Evolutionary conservation across 805 yeast genomes (phyloP).

Genomic region (Wickerhamiella cacticola): DNA sequence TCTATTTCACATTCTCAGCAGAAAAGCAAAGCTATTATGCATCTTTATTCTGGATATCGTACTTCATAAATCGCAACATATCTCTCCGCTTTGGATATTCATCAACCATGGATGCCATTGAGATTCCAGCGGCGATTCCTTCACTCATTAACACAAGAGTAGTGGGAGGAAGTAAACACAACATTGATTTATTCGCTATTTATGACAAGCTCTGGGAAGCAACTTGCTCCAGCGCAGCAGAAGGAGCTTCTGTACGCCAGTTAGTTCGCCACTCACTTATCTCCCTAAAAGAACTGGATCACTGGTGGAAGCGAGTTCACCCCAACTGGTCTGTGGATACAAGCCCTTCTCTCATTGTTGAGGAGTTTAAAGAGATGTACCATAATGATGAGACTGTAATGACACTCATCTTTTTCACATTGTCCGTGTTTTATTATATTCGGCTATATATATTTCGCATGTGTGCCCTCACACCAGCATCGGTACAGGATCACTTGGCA

Average conservation of each 20-base stretch:
- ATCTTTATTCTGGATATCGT: conserved; percentile 4
- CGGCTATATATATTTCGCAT: background rate
- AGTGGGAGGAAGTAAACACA: background rate
- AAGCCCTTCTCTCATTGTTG: background rate
- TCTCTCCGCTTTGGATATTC: background rate
- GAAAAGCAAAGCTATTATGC: background rate
- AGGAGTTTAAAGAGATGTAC: conserved; percentile 3
- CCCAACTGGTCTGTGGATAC: background rate
- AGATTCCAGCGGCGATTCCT: background rate
- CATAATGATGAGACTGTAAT: background rate
- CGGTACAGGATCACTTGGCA: background rate
- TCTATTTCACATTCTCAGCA: background rate
- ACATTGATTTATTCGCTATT: background rate
- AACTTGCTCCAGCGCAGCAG: conserved; percentile 1
- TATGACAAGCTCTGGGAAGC: background rate
- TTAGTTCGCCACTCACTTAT: background rate
- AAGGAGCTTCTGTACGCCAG: background rate
- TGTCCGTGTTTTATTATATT: background rate
- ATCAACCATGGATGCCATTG: background rate
- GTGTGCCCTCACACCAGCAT: background rate
- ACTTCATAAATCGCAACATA: conserved; percentile 1
- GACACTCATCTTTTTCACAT: background rate
- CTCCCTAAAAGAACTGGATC: background rate
- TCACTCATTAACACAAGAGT: background rate
- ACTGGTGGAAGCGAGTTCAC: conserved; percentile 4